Evolutionary conservation across 768 basidiomycete genomes (phyloP).

Genomic region (Suillus fuscotomentosus): DNA sequence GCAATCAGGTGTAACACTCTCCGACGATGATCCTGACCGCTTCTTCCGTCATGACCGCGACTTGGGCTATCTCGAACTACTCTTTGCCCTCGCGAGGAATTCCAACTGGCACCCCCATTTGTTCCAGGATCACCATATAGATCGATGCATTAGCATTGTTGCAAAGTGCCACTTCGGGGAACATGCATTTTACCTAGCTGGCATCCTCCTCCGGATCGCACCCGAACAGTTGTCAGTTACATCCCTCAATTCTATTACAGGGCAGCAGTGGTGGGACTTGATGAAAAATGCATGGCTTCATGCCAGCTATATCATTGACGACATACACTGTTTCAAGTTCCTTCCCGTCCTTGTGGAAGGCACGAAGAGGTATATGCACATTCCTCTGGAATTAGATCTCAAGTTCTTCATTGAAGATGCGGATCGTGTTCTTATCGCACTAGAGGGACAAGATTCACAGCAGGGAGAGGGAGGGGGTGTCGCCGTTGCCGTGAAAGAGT

Average conservation of each 20-base stretch:
- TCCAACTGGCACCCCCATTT: neutral
- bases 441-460: neutral
- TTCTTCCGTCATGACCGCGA: neutral
- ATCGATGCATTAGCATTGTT: neutral
- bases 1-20: neutral
- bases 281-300: rapidly evolving
- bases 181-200: neutral
- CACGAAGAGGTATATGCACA: neutral
- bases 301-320: neutral
- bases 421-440: neutral
- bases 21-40: neutral
- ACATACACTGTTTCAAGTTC: neutral
- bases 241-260: neutral
- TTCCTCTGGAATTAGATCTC: neutral
- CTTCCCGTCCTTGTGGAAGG: neutral
- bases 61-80: neutral
- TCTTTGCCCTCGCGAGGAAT: neutral
- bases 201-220: neutral
- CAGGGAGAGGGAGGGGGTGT: neutral
- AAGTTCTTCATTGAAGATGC: rapidly evolving
- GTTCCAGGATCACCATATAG: neutral
- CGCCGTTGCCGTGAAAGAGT: neutral
- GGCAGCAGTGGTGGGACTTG: neutral
- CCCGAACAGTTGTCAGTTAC: neutral
- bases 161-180: neutral